Percentiles rank a stretch among this genome's conserved stretches.
Evolutionary conservation across 495 filamentous ascomycete genomes (phyloP).

Genomic region (Pseudotulostoma volvatum): DNA sequence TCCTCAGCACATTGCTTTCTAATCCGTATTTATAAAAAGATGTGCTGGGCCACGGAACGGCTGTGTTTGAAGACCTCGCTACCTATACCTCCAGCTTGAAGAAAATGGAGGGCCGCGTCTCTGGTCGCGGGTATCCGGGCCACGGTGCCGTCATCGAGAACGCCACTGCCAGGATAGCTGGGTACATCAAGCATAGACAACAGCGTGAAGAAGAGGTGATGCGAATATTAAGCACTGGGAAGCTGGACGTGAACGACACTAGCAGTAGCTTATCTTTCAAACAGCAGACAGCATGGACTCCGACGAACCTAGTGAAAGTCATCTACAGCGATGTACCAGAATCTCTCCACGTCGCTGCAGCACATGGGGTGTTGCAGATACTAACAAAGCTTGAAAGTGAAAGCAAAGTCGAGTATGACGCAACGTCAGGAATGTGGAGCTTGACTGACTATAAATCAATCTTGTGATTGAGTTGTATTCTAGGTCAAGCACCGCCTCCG

Average conservation of each 20-base stretch:
- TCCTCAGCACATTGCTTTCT: not conserved
- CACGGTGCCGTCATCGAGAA: constrained; percentile 66
- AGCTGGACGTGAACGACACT: constrained; percentile 14
- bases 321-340: constrained; percentile 71
- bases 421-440: constrained; percentile 37
- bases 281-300: constrained; percentile 34
- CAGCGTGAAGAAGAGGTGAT: constrained; percentile 71
- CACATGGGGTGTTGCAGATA: constrained; percentile 49
- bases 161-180: constrained; percentile 43
- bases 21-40: constrained; percentile 18
- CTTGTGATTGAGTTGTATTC: constrained; percentile 10
- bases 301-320: constrained; percentile 67
- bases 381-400: constrained; percentile 53
- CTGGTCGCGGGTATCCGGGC: constrained; percentile 68
- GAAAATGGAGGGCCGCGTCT: constrained; percentile 47
- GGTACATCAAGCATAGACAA: constrained; percentile 71
- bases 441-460: constrained; percentile 19
- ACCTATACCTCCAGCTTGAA: constrained; percentile 58
- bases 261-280: constrained; percentile 12
- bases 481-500: too few species aligned
- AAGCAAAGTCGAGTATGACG: constrained; percentile 37
- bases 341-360: constrained; percentile 56
- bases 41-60: constrained; percentile 83
- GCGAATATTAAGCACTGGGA: constrained; percentile 37
- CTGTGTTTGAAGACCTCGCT: constrained; percentile 72